A percentile compares a stretch with the other conserved stretches of the same genome.
Evolutionary conservation across 192 early-diverging fungal species (phyloP).

Genomic region (Spinellus fusiger): DNA sequence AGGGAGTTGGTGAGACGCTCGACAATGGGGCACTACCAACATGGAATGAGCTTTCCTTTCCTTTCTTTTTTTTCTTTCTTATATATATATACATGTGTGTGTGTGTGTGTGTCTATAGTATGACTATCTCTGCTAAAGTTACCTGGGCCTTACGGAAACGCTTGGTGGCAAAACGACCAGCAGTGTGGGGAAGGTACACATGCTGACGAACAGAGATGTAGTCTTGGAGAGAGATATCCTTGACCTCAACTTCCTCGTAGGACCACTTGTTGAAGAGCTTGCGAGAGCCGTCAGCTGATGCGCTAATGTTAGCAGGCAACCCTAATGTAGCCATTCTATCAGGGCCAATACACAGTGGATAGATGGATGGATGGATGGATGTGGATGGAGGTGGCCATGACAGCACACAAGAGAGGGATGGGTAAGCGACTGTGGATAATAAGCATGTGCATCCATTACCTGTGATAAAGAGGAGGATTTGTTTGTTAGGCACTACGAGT

Average conservation of each 20-base stretch:
- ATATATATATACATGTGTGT: background rate
- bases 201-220: slow-evolving; percentile 90
- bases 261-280: slow-evolving; percentile 86
- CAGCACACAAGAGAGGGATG: too few relatives aligned
- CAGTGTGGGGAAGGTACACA: slow-evolving; percentile 97
- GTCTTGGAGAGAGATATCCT: slow-evolving; percentile 83
- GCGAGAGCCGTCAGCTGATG: slow-evolving; percentile 43
- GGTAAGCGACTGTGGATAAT: too few relatives aligned
- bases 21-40: slow-evolving; percentile 85
- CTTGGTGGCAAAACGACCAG: slow-evolving; percentile 94
- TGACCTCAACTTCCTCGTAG: slow-evolving; percentile 83
- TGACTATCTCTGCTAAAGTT: background rate
- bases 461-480: too few relatives aligned
- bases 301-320: slow-evolving; percentile 49
- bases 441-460: too few relatives aligned
- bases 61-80: slow-evolving; percentile 4
- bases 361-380: background rate
- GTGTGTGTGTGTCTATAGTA: background rate
- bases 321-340: slow-evolving; percentile 42
- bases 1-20: slow-evolving; percentile 98
- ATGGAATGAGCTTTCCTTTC: background rate
- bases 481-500: background rate
- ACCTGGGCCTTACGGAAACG: slow-evolving; percentile 96
- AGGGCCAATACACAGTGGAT: background rate
- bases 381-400: background rate